Evolutionary conservation across 1,284 basidiomycete species (phyloP).

Genomic region (Volvariella surrecta): DNA sequence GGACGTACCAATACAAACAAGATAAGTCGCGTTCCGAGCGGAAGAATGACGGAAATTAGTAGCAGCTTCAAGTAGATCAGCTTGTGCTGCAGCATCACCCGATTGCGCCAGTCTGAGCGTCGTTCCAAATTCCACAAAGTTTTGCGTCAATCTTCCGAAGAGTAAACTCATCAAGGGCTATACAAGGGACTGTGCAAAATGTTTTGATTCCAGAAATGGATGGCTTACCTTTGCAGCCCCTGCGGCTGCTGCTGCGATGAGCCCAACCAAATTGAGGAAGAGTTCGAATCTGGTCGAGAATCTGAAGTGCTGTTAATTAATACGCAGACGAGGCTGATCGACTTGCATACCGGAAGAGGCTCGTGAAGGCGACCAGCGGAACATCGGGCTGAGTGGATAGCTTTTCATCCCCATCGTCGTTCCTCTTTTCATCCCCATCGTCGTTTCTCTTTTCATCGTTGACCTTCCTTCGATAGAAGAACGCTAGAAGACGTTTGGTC

Average conservation of each 20-base stretch:
- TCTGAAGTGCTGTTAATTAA: constrained; percentile 20
- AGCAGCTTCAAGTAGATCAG: constrained; percentile 32
- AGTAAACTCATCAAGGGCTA: constrained; percentile 79
- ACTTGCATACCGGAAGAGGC: constrained; percentile 34
- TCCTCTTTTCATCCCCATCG: no score
- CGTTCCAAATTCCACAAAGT: constrained; percentile 59
- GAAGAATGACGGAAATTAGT: constrained; percentile 42
- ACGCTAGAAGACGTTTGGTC: constrained; percentile 17
- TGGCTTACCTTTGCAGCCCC: constrained; percentile 67
- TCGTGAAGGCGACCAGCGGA: constrained; percentile 32
- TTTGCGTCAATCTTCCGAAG: constrained; percentile 72
- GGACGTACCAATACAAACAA: constrained; percentile 60
- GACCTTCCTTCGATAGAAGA: constrained; percentile 23
- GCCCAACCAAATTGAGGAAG: constrained; percentile 51
- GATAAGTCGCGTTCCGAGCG: constrained; percentile 50
- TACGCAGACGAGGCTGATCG: neutral
- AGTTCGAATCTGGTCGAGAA: constrained; percentile 65
- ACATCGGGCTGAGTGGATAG: constrained; percentile 21
- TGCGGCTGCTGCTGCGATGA: constrained; percentile 58
- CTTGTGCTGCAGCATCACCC: constrained; percentile 19
- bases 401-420: no score
- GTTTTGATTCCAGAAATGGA: neutral
- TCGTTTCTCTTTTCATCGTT: constrained; percentile 16
- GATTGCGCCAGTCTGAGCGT: constrained; percentile 18
- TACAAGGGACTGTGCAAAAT: constrained; percentile 1